Evolutionary conservation across 2,329 filamentous ascomycete species (phyloP), one percentile per base, ranked within the genome.

Genomic region (Conoideocrella luteorostrata): DNA sequence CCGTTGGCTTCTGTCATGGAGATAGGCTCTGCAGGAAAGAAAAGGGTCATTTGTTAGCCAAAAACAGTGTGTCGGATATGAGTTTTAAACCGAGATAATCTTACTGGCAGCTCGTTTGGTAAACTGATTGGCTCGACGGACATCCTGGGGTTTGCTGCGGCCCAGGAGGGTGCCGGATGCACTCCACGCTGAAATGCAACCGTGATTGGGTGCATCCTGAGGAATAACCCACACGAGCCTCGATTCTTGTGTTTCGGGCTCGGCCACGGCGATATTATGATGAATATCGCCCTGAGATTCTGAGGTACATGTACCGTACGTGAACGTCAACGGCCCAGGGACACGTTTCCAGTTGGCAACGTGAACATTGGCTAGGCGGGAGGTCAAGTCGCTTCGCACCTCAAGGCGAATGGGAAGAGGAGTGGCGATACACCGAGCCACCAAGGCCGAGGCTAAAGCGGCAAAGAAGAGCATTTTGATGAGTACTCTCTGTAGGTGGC

Each of bases 1-100:
- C 70, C 70, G 18, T 65, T 76, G 4, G 66, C 64, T 40, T 76
- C 71, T 43, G 70, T 70, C 64, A 82, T 73, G 17, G 68, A 46
- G 26, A 73, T 67, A 34, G 46, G 50, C 43, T 39, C 47, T 47
- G 26, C 10, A 11, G 11, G 9, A 5, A 29, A 11, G 33, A 35
- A 35, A 28, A 42, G 30, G 12, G n/a, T n/a, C n/a, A n/a, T n/a
- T n/a, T n/a, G n/a, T n/a, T n/a, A n/a, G n/a, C n/a, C n/a, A n/a
- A n/a, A n/a, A n/a, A n/a, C n/a, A n/a, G n/a, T n/a, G n/a, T n/a
- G n/a, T n/a, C n/a, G n/a, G n/a, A n/a, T n/a, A n/a, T n/a, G n/a
- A n/a, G n/a, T n/a, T n/a, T n/a, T n/a, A n/a, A n/a, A n/a, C n/a
- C n/a, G n/a, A 63, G 50, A 1, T 17, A 22, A 1, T 37, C 34